Evolutionary conservation across 306 rosid species (phyloP), one percentile per base, ranked within the genome.

Genomic region (Chamaecrista fasciculata): DNA sequence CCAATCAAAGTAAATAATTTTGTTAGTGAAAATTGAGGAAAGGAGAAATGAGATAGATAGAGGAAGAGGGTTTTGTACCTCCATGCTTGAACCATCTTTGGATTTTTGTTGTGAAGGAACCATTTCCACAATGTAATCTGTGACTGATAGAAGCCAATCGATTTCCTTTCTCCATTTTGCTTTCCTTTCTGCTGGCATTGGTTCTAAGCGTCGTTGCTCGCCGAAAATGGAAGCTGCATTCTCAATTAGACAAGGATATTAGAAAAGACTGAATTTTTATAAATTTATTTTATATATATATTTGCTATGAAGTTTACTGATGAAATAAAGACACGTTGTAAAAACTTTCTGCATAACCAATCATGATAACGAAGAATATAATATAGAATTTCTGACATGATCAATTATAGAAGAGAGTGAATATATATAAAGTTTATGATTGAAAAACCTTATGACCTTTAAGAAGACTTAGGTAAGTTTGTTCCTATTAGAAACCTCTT

Each of bases 211-310:
- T 64, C 70, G 68, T 78, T 89, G 96, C 77, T 91, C 97, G 4
- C 99, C 97, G 1, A 91, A 95, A 77, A 91, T 89, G 52, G 99
- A 87, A 85, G 99, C 99, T 95, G 89, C 72, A 80, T 70, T 79
- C 63, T 67, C 57, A 60, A 34, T 6, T 51, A 78, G 74, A 67
- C 66, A 62, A 76, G 11, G 52, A 60, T 67, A 50, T 50, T 61
- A 78, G 42, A 72, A 40, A 28, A n/a, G n/a, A n/a, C n/a, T n/a
- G n/a, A n/a, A n/a, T n/a, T n/a, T n/a, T n/a, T n/a, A n/a, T n/a
- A n/a, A n/a, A n/a, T n/a, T n/a, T n/a, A n/a, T n/a, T n/a, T n/a
- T n/a, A n/a, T n/a, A n/a, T n/a, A n/a, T n/a, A n/a, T n/a, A n/a
- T n/a, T n/a, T n/a, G n/a, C n/a, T n/a, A n/a, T n/a, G n/a, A n/a